A percentile compares a stretch with the other conserved stretches of the same genome.
Evolutionary conservation across 495 filamentous ascomycete genomes (phyloP).

Genomic region (Lophium mytilinum): DNA sequence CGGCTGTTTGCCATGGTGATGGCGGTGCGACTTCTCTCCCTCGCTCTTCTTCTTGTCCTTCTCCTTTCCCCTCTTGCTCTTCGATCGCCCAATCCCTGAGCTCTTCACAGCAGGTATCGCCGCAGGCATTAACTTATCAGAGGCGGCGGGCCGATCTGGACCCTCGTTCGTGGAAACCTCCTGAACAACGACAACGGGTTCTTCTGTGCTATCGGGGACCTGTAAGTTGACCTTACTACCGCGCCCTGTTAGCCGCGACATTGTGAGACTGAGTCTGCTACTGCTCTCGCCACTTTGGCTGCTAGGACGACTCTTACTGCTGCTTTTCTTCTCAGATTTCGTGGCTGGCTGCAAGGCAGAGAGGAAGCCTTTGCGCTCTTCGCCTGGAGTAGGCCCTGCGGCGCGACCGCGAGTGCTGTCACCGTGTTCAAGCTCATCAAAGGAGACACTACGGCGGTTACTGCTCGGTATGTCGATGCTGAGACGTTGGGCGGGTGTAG

Average conservation of each 20-base stretch:
- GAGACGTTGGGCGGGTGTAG: slow-evolving; percentile 6
- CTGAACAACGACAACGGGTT: slow-evolving; percentile 1
- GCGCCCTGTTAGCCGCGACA: slow-evolving; percentile 53
- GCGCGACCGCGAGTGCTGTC: slow-evolving; percentile 29
- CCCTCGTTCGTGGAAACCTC: slow-evolving; percentile 11
- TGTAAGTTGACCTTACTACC: slow-evolving; percentile 26
- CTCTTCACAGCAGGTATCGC: slow-evolving; percentile 2
- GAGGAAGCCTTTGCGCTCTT: slow-evolving; percentile 44
- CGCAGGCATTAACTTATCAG: background rate
- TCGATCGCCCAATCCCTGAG: slow-evolving; percentile 30
- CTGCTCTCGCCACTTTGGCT: slow-evolving; percentile 61
- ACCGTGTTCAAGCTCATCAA: slow-evolving; percentile 18
- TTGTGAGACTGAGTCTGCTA: slow-evolving; percentile 55
- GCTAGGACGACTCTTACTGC: slow-evolving; percentile 53
- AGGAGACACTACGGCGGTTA: slow-evolving; percentile 14
- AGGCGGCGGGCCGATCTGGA: background rate
- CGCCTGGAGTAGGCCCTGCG: slow-evolving; percentile 41
- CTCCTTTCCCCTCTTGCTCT: slow-evolving; percentile 41
- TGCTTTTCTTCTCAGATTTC: slow-evolving; percentile 44
- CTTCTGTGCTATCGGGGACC: background rate
- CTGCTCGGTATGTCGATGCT: slow-evolving; percentile 11
- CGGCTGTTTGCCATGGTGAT: slow-evolving; percentile 28
- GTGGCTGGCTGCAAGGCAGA: slow-evolving; percentile 51
- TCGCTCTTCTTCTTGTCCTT: slow-evolving; percentile 40
- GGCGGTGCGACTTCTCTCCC: slow-evolving; percentile 32